These are phyloP conservation scores for Letharia columbiana DNA, from an alignment of 495 filamentous ascomycete species.

Conservation along the genomic window DNA sequence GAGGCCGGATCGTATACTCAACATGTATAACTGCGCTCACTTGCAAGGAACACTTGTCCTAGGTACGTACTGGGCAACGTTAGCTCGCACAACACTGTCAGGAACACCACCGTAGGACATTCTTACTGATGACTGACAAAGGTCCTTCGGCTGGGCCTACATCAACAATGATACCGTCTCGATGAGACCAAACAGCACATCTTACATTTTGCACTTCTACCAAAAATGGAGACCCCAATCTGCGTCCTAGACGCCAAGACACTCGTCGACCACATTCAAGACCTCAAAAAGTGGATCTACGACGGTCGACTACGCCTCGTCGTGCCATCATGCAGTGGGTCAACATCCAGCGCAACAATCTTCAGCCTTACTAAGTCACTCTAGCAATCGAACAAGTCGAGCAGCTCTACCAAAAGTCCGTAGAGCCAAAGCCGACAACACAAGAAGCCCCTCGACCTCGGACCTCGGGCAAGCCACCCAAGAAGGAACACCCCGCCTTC, in stretches of 20 bases:
- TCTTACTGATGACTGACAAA: conserved; percentile 12
- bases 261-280: conserved; percentile 58
- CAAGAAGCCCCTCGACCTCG: conserved; percentile 20
- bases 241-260: conserved; percentile 70
- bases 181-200: conserved; percentile 18
- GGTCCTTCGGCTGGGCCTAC: conserved; percentile 21
- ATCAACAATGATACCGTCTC: conserved; percentile 21
- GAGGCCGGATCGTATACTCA: conserved; percentile 20
- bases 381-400: conserved; percentile 50
- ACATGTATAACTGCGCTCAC: conserved; percentile 24
- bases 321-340: conserved; percentile 61
- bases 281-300: conserved; percentile 59
- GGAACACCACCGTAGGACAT: not conserved
- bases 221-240: conserved; percentile 33
- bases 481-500: conserved; percentile 24
- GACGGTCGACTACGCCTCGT: conserved; percentile 56
- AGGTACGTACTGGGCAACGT: conserved; percentile 9
- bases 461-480: conserved; percentile 20
- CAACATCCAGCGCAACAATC: not conserved
- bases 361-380: conserved; percentile 18
- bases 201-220: conserved; percentile 13
- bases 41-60: conserved; percentile 19
- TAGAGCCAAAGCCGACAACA: conserved; percentile 20
- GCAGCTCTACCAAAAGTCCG: conserved; percentile 23
- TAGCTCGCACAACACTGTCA: not conserved